A percentile compares a stretch with the other conserved stretches of the same genome.
phyloP scores from a whole-genome alignment of 768 basidiomycete genomes.

The Lactifluus rugatus region DNA sequence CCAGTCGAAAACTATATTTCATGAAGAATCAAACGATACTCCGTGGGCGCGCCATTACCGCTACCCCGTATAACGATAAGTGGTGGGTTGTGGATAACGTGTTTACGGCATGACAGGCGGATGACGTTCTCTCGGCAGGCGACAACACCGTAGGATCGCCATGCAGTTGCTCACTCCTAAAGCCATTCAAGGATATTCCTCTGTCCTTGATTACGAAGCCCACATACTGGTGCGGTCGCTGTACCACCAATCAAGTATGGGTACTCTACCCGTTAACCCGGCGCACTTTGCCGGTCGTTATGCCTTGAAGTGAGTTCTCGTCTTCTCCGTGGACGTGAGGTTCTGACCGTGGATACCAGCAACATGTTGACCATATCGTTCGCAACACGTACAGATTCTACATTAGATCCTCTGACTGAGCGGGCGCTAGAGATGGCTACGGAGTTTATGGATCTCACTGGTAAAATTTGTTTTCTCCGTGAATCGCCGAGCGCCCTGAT shows the following conservation, averaged over 20 bases:
- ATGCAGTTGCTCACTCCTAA: slow-evolving; percentile 26
- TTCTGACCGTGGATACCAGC: slow-evolving; percentile 23
- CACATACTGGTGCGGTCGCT: slow-evolving; percentile 31
- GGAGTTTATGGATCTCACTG: slow-evolving; percentile 36
- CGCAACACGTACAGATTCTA: slow-evolving; percentile 33
- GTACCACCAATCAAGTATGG: slow-evolving; percentile 27
- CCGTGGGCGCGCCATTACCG: slow-evolving; percentile 35
- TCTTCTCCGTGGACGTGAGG: neutral
- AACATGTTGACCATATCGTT: slow-evolving; percentile 39
- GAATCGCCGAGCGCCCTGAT: neutral
- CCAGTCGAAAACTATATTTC: slow-evolving; percentile 38
- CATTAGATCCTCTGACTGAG: slow-evolving; percentile 31
- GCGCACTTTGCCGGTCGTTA: slow-evolving; percentile 32
- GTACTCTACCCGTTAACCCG: slow-evolving; percentile 31
- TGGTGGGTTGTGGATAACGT: slow-evolving; percentile 25
- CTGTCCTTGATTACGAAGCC: slow-evolving; percentile 33
- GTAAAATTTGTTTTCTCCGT: neutral
- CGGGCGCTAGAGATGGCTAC: slow-evolving; percentile 30
- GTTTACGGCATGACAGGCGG: neutral
- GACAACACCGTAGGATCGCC: slow-evolving; percentile 36
- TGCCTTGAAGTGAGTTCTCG: slow-evolving; percentile 20
- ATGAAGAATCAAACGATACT: slow-evolving; percentile 39
- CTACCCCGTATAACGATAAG: slow-evolving; percentile 34
- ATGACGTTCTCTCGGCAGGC: slow-evolving; percentile 22
- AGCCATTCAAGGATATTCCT: slow-evolving; percentile 30